Percentiles rank a stretch among this genome's conserved stretches.
phyloP scores from a whole-genome alignment of 768 basidiomycete species.

The Erythrobasidium yunnanense region DNA sequence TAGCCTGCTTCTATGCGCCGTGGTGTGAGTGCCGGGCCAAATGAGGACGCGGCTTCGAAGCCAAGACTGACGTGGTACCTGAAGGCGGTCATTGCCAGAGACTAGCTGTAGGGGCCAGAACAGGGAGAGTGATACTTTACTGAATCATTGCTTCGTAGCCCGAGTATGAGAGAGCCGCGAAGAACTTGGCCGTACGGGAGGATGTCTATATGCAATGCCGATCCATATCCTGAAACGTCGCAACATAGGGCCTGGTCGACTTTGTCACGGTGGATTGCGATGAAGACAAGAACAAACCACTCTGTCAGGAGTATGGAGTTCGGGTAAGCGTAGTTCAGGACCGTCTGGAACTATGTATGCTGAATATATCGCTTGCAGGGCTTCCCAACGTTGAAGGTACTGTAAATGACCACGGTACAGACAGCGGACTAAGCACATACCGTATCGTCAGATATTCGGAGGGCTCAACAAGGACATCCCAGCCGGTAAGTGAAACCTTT shows the following conservation, averaged over 20 bases:
- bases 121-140: constrained; percentile 12
- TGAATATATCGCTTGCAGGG: constrained; percentile 11
- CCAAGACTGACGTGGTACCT: not conserved
- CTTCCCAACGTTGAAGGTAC: constrained; percentile 37
- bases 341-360: not conserved
- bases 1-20: constrained; percentile 22
- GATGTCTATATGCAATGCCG: not conserved
- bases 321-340: constrained; percentile 18
- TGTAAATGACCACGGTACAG: not conserved
- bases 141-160: constrained; percentile 32
- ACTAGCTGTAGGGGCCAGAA: not conserved
- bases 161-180: constrained; percentile 31
- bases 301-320: constrained; percentile 33
- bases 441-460: constrained; percentile 30
- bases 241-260: constrained; percentile 33
- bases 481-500: not conserved
- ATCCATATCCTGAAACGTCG: not conserved
- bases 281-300: constrained; percentile 34
- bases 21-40: constrained; percentile 6
- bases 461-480: constrained; percentile 16
- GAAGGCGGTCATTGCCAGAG: constrained; percentile 25
- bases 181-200: constrained; percentile 31
- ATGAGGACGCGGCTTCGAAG: not conserved
- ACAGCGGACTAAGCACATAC: not conserved
- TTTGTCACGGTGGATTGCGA: constrained; percentile 38